A percentile compares a stretch with the other conserved stretches of the same genome.
These are phyloP conservation scores for Microcyclosporella mali DNA, from an alignment of 2,329 filamentous ascomycete species.

Conservation along the genomic window DNA sequence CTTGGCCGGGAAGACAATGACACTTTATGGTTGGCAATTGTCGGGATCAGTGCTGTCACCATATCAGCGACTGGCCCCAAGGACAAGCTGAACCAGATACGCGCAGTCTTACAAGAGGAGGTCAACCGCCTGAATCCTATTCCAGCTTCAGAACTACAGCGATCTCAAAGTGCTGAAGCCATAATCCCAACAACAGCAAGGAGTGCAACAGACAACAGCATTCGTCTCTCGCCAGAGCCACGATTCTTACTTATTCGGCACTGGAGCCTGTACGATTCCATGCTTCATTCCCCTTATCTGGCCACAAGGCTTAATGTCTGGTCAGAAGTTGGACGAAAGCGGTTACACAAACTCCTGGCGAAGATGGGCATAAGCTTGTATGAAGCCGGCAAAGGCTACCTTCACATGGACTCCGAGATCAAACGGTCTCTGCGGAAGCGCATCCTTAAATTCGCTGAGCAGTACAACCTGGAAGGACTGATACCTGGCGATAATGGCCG, in stretches of 20 bases:
- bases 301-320: conserved; percentile 89
- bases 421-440: conserved; percentile 82
- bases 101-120: conserved; percentile 83
- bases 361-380: conserved; percentile 96
- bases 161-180: conserved; percentile 62
- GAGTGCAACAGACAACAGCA: conserved; percentile 84
- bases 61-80: conserved; percentile 61
- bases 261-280: conserved; percentile 97
- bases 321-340: conserved; percentile 81
- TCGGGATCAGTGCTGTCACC: conserved; percentile 90
- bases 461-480: conserved; percentile 90
- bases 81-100: conserved; percentile 66
- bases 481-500: conserved; percentile 66
- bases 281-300: conserved; percentile 94
- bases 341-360: conserved; percentile 86
- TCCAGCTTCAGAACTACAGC: conserved; percentile 45
- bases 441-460: conserved; percentile 80
- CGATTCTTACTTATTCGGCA: conserved; percentile 88
- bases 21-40: conserved; percentile 87
- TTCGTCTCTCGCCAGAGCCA: conserved; percentile 87
- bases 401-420: conserved; percentile 96
- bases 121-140: conserved; percentile 87
- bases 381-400: conserved; percentile 92
- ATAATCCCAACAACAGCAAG: conserved; percentile 83
- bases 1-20: conserved; percentile 96